Conservation (phyloP, 2,329 filamentous ascomycete species). For the Nectriaceae sp. region DNA sequence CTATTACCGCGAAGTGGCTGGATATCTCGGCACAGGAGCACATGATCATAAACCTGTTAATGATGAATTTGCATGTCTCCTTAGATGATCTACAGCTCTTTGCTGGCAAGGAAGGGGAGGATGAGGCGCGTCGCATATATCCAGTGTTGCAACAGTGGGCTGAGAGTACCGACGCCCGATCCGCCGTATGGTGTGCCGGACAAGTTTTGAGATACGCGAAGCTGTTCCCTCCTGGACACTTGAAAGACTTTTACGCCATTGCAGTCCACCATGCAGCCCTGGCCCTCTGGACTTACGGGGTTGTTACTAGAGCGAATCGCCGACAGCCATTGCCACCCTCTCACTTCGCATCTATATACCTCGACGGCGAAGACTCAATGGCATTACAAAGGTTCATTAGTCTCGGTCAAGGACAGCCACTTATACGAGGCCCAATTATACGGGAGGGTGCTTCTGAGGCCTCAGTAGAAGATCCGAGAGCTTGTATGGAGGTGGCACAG, state of each 20-base stretch:
- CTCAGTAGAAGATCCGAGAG: conserved; percentile 55
- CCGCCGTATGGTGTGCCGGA: conserved; percentile 67
- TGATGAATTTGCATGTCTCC: conserved; percentile 66
- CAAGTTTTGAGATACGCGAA: conserved; percentile 65
- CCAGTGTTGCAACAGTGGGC: conserved; percentile 61
- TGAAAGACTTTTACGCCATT: conserved; percentile 69
- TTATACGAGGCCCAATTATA: conserved; percentile 42
- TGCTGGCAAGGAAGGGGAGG: conserved; percentile 66
- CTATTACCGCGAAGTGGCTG: conserved; percentile 44
- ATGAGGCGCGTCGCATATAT: conserved; percentile 62
- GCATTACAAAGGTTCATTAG: conserved; percentile 58
- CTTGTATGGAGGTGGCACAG: conserved; percentile 60
- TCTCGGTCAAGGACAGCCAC: conserved; percentile 55
- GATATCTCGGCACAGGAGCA: conserved; percentile 48
- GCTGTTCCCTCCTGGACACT: conserved; percentile 50
- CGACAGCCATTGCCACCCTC: conserved; percentile 30
- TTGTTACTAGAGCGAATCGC: conserved; percentile 49
- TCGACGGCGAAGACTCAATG: conserved; percentile 58
- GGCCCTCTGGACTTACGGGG: conserved; percentile 69
- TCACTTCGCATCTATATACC: conserved; percentile 47
- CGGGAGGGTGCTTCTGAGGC: conserved; percentile 36
- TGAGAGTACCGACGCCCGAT: conserved; percentile 54
- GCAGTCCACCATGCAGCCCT: conserved; percentile 69
- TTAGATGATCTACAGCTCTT: conserved; percentile 68
- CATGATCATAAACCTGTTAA: conserved; percentile 54